Conservation (phyloP, 305 asterid genomes). For the Rubia balearica region DNA sequence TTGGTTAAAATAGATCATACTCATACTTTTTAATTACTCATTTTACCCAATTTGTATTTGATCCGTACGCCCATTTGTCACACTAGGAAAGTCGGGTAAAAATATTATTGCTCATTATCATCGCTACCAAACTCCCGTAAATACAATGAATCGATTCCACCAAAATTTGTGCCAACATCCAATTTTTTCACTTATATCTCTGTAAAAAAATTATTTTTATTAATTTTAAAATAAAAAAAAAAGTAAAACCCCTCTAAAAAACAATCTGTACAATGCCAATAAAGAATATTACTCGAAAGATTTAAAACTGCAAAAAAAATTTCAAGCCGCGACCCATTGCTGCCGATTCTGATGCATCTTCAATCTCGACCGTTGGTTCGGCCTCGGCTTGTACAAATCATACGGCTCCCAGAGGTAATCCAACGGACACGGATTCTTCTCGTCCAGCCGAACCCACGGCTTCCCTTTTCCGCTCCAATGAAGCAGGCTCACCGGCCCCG, state of each 20-base stretch:
- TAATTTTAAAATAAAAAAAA: too few species aligned
- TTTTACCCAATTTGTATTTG: too few species aligned
- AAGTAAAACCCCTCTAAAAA: neutral
- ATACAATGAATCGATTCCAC: neutral
- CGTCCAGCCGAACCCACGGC: constrained; percentile 81
- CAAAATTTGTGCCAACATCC: constrained; percentile 13
- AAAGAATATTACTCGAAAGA: constrained; percentile 25
- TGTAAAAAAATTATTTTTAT: too few species aligned
- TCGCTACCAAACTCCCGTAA: constrained; percentile 2
- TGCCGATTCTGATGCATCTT: constrained; percentile 24
- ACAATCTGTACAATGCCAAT: constrained; percentile 33
- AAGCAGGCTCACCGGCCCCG: constrained; percentile 78
- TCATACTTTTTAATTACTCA: too few species aligned
- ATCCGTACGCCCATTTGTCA: too few species aligned
- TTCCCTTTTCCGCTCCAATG: constrained; percentile 91
- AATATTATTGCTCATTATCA: neutral
- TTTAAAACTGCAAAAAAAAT: neutral
- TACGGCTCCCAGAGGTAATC: constrained; percentile 74
- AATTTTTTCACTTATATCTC: too few species aligned
- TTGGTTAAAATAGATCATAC: too few species aligned
- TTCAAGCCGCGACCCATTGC: constrained; percentile 18
- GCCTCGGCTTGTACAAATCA: constrained; percentile 47
- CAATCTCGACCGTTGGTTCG: constrained; percentile 18
- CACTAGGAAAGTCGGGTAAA: neutral
- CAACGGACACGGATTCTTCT: constrained; percentile 63